phyloP scores from a whole-genome alignment of 768 basidiomycete species.

The Mycena latifolia region DNA sequence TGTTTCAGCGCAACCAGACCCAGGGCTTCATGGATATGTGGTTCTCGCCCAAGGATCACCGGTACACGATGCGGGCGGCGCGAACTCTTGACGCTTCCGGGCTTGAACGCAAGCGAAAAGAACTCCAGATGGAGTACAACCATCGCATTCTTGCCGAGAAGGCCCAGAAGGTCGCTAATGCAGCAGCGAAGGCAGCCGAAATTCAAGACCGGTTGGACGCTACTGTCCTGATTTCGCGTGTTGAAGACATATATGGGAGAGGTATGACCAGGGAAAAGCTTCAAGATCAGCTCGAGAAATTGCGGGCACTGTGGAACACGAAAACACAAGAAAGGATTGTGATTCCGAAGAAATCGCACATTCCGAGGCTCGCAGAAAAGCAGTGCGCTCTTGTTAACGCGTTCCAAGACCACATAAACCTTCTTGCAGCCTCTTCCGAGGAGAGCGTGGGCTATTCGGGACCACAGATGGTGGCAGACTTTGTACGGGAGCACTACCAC shows the following conservation, averaged over 20 bases:
- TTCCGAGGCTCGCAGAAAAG: slow-evolving; percentile 5
- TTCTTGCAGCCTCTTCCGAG: slow-evolving; percentile 4
- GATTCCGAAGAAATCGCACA: slow-evolving; percentile 10
- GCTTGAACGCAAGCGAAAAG: slow-evolving; percentile 7
- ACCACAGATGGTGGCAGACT: not conserved
- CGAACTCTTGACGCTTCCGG: slow-evolving; percentile 7
- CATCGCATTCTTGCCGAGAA: not conserved
- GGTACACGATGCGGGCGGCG: slow-evolving; percentile 5
- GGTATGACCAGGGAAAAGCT: slow-evolving; percentile 22
- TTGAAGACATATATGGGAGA: slow-evolving; percentile 2
- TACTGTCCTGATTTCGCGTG: slow-evolving; percentile 11
- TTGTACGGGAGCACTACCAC: slow-evolving; percentile 5
- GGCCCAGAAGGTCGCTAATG: slow-evolving; percentile 4
- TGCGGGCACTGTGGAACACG: slow-evolving; percentile 18
- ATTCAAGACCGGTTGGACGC: slow-evolving; percentile 9
- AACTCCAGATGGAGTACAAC: slow-evolving; percentile 19
- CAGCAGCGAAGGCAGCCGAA: slow-evolving; percentile 7
- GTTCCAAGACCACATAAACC: slow-evolving; percentile 3
- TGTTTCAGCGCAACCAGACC: slow-evolving; percentile 16
- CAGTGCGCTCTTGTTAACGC: slow-evolving; percentile 15
- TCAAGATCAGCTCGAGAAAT: slow-evolving; percentile 22
- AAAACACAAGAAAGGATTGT: slow-evolving; percentile 11
- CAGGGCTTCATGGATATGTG: slow-evolving; percentile 21
- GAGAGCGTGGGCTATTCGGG: not conserved
- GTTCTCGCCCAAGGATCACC: slow-evolving; percentile 20